phyloP scores from a whole-genome alignment of 306 rosid species.

The Styphnolobium japonicum region DNA sequence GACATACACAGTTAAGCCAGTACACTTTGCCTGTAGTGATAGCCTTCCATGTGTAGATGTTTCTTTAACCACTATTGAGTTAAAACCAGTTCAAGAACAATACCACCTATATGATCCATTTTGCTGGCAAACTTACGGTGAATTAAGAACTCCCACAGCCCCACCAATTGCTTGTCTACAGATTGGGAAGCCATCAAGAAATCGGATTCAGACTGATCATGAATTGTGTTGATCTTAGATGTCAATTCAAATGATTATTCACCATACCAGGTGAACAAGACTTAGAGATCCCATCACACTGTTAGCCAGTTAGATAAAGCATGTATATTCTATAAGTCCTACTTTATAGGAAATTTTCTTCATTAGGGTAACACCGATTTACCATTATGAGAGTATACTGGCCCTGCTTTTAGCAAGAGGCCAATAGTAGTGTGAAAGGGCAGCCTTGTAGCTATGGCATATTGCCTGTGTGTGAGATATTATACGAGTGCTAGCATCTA shows the following conservation, averaged over 20 bases:
- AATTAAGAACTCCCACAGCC: conserved; percentile 69
- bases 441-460: conserved; percentile 40
- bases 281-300: conserved; percentile 52
- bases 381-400: conserved; percentile 35
- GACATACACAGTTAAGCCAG: conserved; percentile 85
- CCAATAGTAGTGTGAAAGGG: conserved; percentile 37
- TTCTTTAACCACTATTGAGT: conserved; percentile 69
- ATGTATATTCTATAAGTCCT: conserved; percentile 47
- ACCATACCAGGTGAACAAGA: too few species aligned
- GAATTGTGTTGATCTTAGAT: conserved; percentile 55
- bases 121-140: conserved; percentile 95
- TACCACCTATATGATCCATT: conserved; percentile 79
- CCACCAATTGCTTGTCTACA: conserved; percentile 86
- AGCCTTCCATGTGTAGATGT: conserved; percentile 82
- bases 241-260: conserved; percentile 30
- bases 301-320: conserved; percentile 36
- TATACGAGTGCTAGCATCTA: conserved; percentile 35
- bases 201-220: conserved; percentile 66
- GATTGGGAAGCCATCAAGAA: conserved; percentile 81
- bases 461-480: conserved; percentile 34
- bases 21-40: conserved; percentile 95
- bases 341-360: conserved; percentile 49
- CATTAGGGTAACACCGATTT: conserved; percentile 29
- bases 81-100: conserved; percentile 72
- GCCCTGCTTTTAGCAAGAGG: conserved; percentile 48